Conservation (phyloP, 768 basidiomycete species). For the Hypholoma fasciculare region DNA sequence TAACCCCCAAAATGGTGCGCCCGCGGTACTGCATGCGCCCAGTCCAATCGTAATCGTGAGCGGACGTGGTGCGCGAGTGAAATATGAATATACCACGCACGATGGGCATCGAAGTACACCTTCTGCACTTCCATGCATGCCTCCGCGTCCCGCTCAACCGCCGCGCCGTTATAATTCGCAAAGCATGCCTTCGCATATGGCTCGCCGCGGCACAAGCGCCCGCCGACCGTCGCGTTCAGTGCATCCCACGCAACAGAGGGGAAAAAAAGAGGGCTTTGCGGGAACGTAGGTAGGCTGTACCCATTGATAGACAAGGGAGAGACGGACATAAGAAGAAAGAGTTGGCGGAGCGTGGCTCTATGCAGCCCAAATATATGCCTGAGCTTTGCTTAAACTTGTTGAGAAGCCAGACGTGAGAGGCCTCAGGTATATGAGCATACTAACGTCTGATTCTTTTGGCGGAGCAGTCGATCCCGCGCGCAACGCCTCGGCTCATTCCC, state of each 20-base stretch:
- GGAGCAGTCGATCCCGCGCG: no score
- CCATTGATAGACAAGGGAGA: background rate
- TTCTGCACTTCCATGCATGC: conserved; percentile 16
- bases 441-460: no score
- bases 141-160: conserved; percentile 6
- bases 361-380: no score
- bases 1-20: conserved; percentile 17
- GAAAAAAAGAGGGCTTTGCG: background rate
- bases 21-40: conserved; percentile 11
- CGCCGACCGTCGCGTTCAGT: conserved; percentile 20
- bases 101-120: conserved; percentile 20
- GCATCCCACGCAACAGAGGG: conserved; percentile 2
- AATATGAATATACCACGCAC: conserved; percentile 4
- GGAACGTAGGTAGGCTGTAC: background rate
- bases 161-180: conserved; percentile 14
- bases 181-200: conserved; percentile 23
- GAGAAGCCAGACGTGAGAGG: no score
- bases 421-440: no score
- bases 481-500: no score
- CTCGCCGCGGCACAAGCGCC: conserved; percentile 15
- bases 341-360: no score
- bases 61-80: no score
- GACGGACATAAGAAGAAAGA: no score
- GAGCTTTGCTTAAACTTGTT: no score
- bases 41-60: no score